These are phyloP conservation scores for Trichosporon asahii DNA, from an alignment of 1,284 basidiomycete species.

Conservation along the genomic window DNA sequence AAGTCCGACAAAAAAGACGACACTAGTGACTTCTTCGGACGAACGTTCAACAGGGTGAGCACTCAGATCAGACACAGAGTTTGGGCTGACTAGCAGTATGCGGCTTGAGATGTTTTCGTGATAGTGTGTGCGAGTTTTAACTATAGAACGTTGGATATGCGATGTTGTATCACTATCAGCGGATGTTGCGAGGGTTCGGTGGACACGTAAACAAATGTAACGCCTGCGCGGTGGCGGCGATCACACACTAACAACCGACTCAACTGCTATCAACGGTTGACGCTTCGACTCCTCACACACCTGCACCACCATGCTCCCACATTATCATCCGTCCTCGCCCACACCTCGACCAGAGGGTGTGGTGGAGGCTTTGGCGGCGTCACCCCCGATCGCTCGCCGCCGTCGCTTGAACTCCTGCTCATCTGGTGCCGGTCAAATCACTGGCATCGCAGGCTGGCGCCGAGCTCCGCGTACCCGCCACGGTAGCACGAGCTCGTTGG, in stretches of 20 bases:
- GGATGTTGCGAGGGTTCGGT: not conserved
- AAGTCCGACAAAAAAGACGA: constrained; percentile 36
- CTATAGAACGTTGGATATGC: constrained; percentile 1
- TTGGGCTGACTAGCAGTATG: constrained; percentile 20
- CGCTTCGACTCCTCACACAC: not conserved
- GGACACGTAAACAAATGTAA: too few relatives aligned
- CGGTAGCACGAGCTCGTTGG: constrained; percentile 7
- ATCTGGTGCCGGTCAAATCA: not conserved
- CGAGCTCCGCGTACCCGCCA: not conserved
- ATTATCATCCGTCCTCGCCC: not conserved
- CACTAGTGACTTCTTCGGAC: constrained; percentile 50
- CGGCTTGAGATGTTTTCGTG: constrained; percentile 18
- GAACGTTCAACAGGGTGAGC: constrained; percentile 52
- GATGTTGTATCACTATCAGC: constrained; percentile 10
- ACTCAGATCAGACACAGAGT: not conserved
- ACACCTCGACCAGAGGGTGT: not conserved
- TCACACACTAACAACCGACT: not conserved
- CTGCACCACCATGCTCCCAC: not conserved
- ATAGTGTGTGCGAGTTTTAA: not conserved
- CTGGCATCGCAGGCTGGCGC: constrained; percentile 1
- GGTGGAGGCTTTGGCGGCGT: constrained; percentile 4
- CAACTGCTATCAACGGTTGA: not conserved
- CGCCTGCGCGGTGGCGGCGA: not conserved
- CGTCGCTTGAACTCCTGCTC: not conserved
- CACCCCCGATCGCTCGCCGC: not conserved